Evolutionary conservation across 768 basidiomycete species (phyloP).

Genomic region (Naganishia randhawae): DNA sequence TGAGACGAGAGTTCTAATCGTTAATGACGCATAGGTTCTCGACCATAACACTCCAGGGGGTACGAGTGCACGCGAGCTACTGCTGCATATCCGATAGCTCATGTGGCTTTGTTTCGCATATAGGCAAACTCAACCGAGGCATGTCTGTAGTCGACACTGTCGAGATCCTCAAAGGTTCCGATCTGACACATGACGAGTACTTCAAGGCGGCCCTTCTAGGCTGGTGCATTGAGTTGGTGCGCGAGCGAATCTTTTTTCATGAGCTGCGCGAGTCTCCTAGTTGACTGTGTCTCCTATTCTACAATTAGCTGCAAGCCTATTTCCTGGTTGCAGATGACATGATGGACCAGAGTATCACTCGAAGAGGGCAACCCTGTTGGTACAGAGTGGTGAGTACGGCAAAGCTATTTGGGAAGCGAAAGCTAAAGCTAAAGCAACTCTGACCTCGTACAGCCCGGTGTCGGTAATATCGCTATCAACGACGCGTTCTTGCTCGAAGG

Average conservation of each 20-base stretch:
- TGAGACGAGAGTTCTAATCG: neutral
- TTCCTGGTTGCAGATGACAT: constrained; percentile 97
- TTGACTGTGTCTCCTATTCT: neutral
- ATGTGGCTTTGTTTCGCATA: constrained; percentile 45
- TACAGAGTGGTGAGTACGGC: constrained; percentile 59
- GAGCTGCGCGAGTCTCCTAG: too few relatives aligned
- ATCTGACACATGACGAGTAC: constrained; percentile 76
- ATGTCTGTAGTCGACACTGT: constrained; percentile 90
- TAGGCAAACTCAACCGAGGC: constrained; percentile 87
- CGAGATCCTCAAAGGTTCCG: constrained; percentile 61
- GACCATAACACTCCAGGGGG: constrained; percentile 87
- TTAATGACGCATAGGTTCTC: constrained; percentile 51
- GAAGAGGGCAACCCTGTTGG: constrained; percentile 93
- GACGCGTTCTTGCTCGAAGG: constrained; percentile 94
- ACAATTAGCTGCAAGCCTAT: constrained; percentile 80
- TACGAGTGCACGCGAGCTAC: constrained; percentile 33
- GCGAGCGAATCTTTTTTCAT: too few relatives aligned
- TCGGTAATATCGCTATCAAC: constrained; percentile 87
- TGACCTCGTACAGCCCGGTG: constrained; percentile 50
- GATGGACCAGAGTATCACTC: constrained; percentile 91
- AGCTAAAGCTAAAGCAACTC: neutral
- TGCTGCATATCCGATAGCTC: neutral
- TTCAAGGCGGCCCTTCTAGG: constrained; percentile 81
- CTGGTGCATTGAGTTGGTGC: constrained; percentile 90
- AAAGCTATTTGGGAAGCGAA: neutral